These are phyloP conservation scores for Microbotryum silenes-acaulis DNA, from an alignment of 1,284 basidiomycete genomes.

Conservation along the genomic window DNA sequence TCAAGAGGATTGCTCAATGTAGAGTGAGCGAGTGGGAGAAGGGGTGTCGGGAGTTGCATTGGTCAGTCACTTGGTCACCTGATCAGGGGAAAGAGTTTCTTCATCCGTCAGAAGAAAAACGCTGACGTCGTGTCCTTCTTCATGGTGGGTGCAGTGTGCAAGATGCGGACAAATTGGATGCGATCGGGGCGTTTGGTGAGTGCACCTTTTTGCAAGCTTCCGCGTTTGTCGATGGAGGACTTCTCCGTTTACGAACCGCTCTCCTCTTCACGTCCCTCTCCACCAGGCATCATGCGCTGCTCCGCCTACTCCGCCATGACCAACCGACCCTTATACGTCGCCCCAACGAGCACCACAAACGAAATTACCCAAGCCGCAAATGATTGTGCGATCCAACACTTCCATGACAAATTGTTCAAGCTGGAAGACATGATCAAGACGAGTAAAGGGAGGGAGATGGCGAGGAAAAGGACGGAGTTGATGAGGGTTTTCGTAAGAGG, in stretches of 20 bases:
- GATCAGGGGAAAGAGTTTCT: neutral
- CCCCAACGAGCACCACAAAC: conserved; percentile 24
- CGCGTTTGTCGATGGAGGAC: too few relatives aligned
- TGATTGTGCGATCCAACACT: conserved; percentile 67
- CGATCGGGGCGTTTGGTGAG: conserved; percentile 80
- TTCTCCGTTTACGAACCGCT: too few relatives aligned
- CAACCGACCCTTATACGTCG: conserved; percentile 56
- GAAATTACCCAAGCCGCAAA: conserved; percentile 40
- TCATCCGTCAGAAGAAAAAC: neutral
- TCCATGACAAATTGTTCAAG: conserved; percentile 74
- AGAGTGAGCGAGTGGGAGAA: conserved; percentile 56
- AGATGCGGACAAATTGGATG: conserved; percentile 85
- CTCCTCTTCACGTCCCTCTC: neutral
- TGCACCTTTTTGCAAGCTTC: too few relatives aligned
- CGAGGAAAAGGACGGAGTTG: conserved; percentile 20
- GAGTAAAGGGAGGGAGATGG: conserved; percentile 21
- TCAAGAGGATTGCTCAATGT: conserved; percentile 43
- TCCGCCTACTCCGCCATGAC: conserved; percentile 67
- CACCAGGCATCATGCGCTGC: conserved; percentile 69
- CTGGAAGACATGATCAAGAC: conserved; percentile 64
- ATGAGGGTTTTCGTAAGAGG: conserved; percentile 27
- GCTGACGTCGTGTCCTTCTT: neutral
- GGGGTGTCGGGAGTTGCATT: conserved; percentile 70
- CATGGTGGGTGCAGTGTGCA: conserved; percentile 52
- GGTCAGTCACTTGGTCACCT: too few relatives aligned